Base-by-base conservation (phyloP, 306 rosid genomes). In the Boehmeria nivea region DNA sequence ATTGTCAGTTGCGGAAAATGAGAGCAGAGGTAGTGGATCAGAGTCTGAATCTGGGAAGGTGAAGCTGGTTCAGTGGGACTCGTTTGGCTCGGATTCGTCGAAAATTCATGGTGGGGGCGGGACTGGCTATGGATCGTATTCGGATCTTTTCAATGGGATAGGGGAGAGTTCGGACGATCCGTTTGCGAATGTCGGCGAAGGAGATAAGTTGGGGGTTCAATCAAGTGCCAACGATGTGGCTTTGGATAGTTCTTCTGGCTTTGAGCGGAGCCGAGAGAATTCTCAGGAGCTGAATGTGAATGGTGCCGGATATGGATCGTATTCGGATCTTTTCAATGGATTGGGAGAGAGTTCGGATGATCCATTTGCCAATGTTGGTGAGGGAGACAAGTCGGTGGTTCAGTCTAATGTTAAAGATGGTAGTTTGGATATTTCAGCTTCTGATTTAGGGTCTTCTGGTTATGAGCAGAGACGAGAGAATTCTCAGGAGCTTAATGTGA, bases 11-110 rank as follows among this genome's bases (percentile, higher is more conserved):
- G 40, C 19, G 16, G 25, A 46, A 28, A 63, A 39, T 65, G 22
- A 72, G 74, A 31, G 24, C 7, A 33, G 36, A 20, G 47, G 46
- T 16, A 39, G 47, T 16, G 72, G 23, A 42, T 47, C 55, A 65
- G 48, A 70, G 67, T 51, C 45, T 17, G 36, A 18, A 10, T 61
- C 59, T 45, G 54, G 75, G 1, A 81, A 53, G 51, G 63, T 83
- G 38, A 86, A 81, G 72, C 67, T 66, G 46, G 81, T 81, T 51
- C 88, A 69, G 25, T 86, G 95, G 91, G 82, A 82, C 72, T 64
- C 71, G 13, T 86, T 83, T 59, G 12, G 69, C 8, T 77, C 77
- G 13, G 87, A 78, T 63, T 72, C 76, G 0, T 5, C 5, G 15
- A 40, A 40, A 4, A 34, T 38, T 13, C 72, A 23, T 24, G 63